Evolutionary conservation across 257 asterid genomes (phyloP).

Genomic region (Verbascum thapsus): DNA sequence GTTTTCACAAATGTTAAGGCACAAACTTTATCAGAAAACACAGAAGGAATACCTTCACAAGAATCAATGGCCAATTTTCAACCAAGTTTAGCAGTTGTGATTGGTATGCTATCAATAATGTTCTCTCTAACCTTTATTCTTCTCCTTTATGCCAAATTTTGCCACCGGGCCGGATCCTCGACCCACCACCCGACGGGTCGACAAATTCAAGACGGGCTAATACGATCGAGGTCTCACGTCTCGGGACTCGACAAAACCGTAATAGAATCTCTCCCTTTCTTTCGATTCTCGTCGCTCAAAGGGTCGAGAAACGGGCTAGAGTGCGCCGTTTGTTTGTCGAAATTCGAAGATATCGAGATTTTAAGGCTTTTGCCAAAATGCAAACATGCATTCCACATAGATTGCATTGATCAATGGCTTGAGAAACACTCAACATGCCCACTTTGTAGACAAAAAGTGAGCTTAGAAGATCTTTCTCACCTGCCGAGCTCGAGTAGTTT

Average conservation of each 20-base stretch:
- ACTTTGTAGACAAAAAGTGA: conserved; percentile 52
- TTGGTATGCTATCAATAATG: conserved; percentile 65
- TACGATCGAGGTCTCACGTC: conserved; percentile 31
- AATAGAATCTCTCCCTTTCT: conserved; percentile 63
- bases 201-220: conserved; percentile 46
- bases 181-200: conserved; percentile 7
- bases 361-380: conserved; percentile 61
- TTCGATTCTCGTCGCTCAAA: conserved; percentile 49
- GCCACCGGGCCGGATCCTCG: conserved; percentile 48
- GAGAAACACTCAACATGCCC: conserved; percentile 73
- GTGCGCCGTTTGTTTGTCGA: conserved; percentile 64
- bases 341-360: conserved; percentile 52
- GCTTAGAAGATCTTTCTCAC: conserved; percentile 40
- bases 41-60: conserved; percentile 16
- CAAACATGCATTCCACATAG: conserved; percentile 62
- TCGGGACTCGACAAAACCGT: conserved; percentile 54
- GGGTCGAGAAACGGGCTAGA: conserved; percentile 61
- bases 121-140: conserved; percentile 66
- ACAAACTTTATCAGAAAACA: conserved; percentile 28
- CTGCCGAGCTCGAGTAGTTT: conserved; percentile 36
- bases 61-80: conserved; percentile 47
- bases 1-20: conserved; percentile 30
- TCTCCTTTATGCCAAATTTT: conserved; percentile 76
- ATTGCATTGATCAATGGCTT: conserved; percentile 67
- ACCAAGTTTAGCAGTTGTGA: conserved; percentile 76